phyloP scores from a whole-genome alignment of 2,329 filamentous ascomycete species.

The Colletotrichum caudatum region DNA sequence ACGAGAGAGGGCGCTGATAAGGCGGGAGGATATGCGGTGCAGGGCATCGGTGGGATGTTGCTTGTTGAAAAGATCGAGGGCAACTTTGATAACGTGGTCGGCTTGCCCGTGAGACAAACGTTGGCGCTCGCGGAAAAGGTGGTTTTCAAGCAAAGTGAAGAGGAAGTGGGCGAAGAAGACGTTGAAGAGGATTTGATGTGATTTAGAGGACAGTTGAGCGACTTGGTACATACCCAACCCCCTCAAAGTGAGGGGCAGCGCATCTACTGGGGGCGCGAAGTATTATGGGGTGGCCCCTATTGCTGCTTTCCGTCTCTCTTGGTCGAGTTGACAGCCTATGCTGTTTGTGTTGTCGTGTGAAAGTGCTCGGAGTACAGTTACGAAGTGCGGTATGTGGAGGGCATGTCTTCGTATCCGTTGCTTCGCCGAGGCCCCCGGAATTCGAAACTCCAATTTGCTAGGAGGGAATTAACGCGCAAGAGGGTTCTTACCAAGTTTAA shows the following conservation, averaged over 20 bases:
- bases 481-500: neutral
- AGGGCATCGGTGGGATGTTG: constrained; percentile 87
- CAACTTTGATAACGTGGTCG: constrained; percentile 92
- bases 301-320: neutral
- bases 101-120: constrained; percentile 83
- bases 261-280: constrained; percentile 1
- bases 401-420: neutral
- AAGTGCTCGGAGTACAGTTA: neutral
- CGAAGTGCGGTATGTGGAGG: neutral
- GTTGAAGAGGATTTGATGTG: constrained; percentile 55
- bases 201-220: constrained; percentile 24
- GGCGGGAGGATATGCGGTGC: constrained; percentile 94
- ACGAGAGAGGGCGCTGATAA: constrained; percentile 96
- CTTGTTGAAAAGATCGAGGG: constrained; percentile 92
- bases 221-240: neutral
- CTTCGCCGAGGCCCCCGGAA: neutral
- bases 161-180: constrained; percentile 64
- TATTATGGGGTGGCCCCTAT: neutral
- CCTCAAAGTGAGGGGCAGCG: neutral
- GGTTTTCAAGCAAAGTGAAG: constrained; percentile 79
- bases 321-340: neutral
- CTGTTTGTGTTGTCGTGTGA: neutral
- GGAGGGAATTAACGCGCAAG: too few species aligned
- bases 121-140: constrained; percentile 89
- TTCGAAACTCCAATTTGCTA: neutral